Conservation (phyloP, 2,329 filamentous ascomycete genomes). For the Ceratocystis destructans region DNA sequence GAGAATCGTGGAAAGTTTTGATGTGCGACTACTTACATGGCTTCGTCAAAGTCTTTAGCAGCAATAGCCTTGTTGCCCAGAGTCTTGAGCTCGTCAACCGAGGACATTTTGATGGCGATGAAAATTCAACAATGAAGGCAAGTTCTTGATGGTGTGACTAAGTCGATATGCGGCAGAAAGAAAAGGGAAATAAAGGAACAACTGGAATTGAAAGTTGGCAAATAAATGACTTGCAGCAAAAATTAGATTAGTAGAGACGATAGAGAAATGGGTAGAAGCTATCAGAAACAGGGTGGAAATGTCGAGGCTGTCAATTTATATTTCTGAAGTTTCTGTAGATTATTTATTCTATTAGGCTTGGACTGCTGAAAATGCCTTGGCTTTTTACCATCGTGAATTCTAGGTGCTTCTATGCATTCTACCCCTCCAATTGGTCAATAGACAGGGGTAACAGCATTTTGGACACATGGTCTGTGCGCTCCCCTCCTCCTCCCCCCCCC, state of each 20-base stretch:
- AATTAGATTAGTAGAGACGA: conserved; percentile 5
- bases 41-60: conserved; percentile 90
- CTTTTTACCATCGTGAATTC: conserved; percentile 18
- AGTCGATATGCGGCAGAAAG: background rate
- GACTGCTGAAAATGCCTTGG: background rate
- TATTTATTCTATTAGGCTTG: background rate
- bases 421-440: conserved; percentile 9
- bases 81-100: conserved; percentile 75
- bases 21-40: conserved; percentile 55
- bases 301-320: conserved; percentile 12
- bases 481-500: background rate
- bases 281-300: background rate
- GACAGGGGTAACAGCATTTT: conserved; percentile 13
- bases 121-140: background rate
- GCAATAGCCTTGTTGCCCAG: conserved; percentile 98
- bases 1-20: background rate
- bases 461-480: conserved; percentile 15
- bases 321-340: background rate
- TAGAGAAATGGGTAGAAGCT: background rate
- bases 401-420: conserved; percentile 19
- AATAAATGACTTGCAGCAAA: conserved; percentile 1
- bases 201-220: conserved; percentile 4
- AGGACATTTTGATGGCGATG: conserved; percentile 34
- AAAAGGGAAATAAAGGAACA: conserved; percentile 1
- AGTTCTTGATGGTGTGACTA: background rate